Conservation (phyloP, 2,329 filamentous ascomycete genomes). For the Pseudogymnoascus sp. region DNA sequence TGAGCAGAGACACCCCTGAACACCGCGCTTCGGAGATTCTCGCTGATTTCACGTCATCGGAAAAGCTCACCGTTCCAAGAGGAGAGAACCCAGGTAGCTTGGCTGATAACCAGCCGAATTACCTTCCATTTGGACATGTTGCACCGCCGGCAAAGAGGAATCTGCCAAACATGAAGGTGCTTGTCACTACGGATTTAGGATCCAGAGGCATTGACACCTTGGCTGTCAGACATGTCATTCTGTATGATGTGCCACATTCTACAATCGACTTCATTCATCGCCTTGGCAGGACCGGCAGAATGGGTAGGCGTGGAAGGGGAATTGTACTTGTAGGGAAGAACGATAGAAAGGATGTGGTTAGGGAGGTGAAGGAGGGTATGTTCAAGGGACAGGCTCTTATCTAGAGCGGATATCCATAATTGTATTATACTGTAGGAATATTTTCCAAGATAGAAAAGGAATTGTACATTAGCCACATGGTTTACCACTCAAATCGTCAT, state of each 20-base stretch:
- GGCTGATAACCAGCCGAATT: conserved; percentile 30
- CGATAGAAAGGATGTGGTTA: conserved; percentile 82
- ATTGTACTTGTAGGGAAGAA: conserved; percentile 85
- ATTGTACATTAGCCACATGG: neutral
- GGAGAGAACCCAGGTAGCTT: conserved; percentile 32
- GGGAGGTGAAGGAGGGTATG: conserved; percentile 86
- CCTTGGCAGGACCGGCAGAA: conserved; percentile 81
- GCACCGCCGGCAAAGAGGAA: conserved; percentile 22
- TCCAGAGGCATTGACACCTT: conserved; percentile 92
- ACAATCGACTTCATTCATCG: conserved; percentile 98
- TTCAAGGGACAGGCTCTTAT: conserved; percentile 73
- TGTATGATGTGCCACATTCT: conserved; percentile 96
- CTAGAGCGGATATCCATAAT: conserved; percentile 31
- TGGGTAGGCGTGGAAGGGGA: conserved; percentile 82
- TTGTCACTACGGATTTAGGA: conserved; percentile 89
- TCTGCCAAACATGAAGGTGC: conserved; percentile 73
- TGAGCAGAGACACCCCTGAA: conserved; percentile 77
- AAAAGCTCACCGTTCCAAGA: conserved; percentile 30
- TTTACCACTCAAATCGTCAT: neutral
- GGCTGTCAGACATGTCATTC: conserved; percentile 79
- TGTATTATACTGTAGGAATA: conserved; percentile 6
- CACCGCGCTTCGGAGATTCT: conserved; percentile 71
- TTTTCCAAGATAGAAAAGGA: neutral
- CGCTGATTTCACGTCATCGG: conserved; percentile 57
- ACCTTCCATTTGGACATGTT: conserved; percentile 22